These are phyloP conservation scores for Pseudozyma thailandica DNA, from an alignment of 1,284 basidiomycete genomes.

Conservation along the genomic window DNA sequence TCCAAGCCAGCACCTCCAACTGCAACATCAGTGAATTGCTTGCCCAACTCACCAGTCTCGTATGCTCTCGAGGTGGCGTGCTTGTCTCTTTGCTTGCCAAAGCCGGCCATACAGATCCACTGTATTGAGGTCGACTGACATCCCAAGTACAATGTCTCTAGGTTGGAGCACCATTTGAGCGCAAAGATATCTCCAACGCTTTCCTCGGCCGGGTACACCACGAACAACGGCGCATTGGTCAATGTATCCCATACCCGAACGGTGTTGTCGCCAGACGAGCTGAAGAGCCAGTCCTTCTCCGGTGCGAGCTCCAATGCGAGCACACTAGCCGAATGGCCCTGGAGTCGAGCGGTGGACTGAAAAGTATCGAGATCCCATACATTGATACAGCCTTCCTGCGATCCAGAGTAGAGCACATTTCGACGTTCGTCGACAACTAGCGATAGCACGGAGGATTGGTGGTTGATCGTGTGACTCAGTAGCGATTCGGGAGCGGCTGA, in stretches of 20 bases:
- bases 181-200: slow-evolving; percentile 87
- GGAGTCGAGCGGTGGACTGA: slow-evolving; percentile 33
- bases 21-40: not conserved
- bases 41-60: too few species aligned
- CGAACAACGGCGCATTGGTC: slow-evolving; percentile 78
- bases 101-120: slow-evolving; percentile 47
- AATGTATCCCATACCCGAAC: slow-evolving; percentile 84
- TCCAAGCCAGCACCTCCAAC: not conserved
- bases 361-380: slow-evolving; percentile 59
- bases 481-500: slow-evolving; percentile 6
- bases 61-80: not conserved
- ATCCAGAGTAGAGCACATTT: slow-evolving; percentile 53
- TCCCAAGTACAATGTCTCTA: slow-evolving; percentile 83
- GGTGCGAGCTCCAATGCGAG: slow-evolving; percentile 82
- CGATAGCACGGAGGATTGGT: slow-evolving; percentile 54
- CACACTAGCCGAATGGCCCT: slow-evolving; percentile 85
- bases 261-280: slow-evolving; percentile 59
- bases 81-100: slow-evolving; percentile 7
- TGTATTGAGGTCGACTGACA: slow-evolving; percentile 79
- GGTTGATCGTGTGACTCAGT: slow-evolving; percentile 54
- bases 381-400: slow-evolving; percentile 51
- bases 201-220: slow-evolving; percentile 84
- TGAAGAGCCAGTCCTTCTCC: slow-evolving; percentile 69
- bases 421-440: slow-evolving; percentile 55
- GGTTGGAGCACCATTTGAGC: slow-evolving; percentile 79